phyloP scores from a whole-genome alignment of 768 basidiomycete genomes.

The Tylopilus rubrobrunneus region DNA sequence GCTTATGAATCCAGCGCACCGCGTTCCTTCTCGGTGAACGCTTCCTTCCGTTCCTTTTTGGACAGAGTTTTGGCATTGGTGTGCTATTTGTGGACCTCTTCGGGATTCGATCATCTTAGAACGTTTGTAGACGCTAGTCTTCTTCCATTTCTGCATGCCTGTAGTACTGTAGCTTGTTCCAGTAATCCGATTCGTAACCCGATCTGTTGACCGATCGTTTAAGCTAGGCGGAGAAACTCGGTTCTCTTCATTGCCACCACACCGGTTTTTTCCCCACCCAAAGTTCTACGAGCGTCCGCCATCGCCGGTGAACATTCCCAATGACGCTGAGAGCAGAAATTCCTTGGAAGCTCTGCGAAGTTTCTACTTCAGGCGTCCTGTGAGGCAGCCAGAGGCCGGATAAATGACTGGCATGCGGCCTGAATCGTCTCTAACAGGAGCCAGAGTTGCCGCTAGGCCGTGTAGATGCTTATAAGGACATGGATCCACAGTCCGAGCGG shows the following conservation, averaged over 20 bases:
- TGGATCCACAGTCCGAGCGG: too few species aligned
- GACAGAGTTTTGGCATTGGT: neutral
- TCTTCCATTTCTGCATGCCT: neutral
- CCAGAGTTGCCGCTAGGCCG: too few species aligned
- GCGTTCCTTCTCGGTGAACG: slow-evolving; percentile 1
- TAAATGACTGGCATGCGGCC: neutral
- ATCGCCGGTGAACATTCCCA: neutral
- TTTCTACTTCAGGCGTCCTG: neutral
- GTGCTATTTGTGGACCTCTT: neutral
- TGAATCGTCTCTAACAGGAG: neutral
- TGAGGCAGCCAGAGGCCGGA: neutral
- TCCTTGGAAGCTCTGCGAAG: too few species aligned
- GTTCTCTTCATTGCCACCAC: neutral
- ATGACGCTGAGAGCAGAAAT: neutral
- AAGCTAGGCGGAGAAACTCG: neutral
- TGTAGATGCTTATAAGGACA: too few species aligned
- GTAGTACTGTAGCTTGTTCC: neutral
- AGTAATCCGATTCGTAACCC: neutral
- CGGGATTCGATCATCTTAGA: neutral
- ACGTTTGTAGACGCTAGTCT: slow-evolving; percentile 14
- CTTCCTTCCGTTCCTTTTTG: neutral
- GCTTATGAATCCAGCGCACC: slow-evolving; percentile 28
- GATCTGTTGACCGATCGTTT: neutral
- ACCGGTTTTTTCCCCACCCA: neutral
- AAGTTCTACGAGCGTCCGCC: too few species aligned